These are phyloP conservation scores for Trichoderma sp. DNA, from an alignment of 2,329 filamentous ascomycete species.

Conservation along the genomic window DNA sequence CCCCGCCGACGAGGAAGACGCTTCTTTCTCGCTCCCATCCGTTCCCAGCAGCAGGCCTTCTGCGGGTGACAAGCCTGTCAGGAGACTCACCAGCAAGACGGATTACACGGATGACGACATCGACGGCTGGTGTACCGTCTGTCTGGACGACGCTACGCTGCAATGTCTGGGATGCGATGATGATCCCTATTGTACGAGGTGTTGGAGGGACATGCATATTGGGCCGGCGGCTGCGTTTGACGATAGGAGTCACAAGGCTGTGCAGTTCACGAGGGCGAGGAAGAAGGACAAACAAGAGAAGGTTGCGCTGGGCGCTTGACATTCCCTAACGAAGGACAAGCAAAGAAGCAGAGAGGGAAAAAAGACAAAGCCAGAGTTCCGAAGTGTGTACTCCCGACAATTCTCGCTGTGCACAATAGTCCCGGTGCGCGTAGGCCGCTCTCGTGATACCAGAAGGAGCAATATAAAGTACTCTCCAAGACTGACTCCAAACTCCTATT, in stretches of 20 bases:
- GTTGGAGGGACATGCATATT: slow-evolving; percentile 80
- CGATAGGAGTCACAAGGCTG: slow-evolving; percentile 68
- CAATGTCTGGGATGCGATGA: slow-evolving; percentile 71
- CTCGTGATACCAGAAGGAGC: not conserved
- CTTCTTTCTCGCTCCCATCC: slow-evolving; percentile 49
- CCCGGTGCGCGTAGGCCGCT: not conserved
- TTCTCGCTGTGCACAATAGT: not conserved
- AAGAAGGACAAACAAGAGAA: slow-evolving; percentile 40
- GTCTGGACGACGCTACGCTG: slow-evolving; percentile 74
- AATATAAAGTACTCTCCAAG: not conserved
- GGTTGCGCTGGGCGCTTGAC: slow-evolving; percentile 43
- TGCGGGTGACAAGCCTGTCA: slow-evolving; percentile 41
- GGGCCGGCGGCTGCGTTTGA: slow-evolving; percentile 70
- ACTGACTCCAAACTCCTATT: slow-evolving; percentile 13
- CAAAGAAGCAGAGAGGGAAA: not conserved
- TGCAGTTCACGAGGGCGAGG: slow-evolving; percentile 54
- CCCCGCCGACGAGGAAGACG: slow-evolving; percentile 34
- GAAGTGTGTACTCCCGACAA: not conserved
- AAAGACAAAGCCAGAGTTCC: not conserved
- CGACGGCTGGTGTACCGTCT: slow-evolving; percentile 80
- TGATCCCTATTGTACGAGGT: slow-evolving; percentile 74
- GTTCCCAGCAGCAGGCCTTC: slow-evolving; percentile 55
- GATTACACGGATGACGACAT: slow-evolving; percentile 70
- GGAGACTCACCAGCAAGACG: slow-evolving; percentile 44
- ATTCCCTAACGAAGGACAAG: not conserved